Evolutionary conservation across 805 yeast genomes (phyloP), one percentile per base, ranked within the genome.

Genomic region (Scheffersomyces amazonensis): DNA sequence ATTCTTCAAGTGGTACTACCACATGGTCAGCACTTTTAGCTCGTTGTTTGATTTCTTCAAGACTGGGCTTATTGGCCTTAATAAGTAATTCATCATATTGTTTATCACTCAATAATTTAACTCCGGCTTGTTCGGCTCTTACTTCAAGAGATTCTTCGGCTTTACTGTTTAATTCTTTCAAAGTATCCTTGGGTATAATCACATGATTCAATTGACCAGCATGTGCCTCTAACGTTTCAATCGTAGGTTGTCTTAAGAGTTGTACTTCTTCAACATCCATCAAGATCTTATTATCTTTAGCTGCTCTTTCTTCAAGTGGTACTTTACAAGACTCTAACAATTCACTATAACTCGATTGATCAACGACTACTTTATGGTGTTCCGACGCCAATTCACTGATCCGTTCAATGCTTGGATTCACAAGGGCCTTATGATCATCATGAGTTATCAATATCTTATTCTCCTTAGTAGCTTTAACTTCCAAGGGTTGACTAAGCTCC

Each of bases 21-120:
- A 44, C 47, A 36, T 62, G 44, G 0, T 71, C 71, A 37, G 55
- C 52, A 2, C 42, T 43, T 1, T 41, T 37, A 3, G 71, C 69
- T 20, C 44, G 48, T 1, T 47, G 36, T 12, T 46, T 40, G 12
- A 68, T 50, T 21, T 49, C 44, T 20, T 56, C 62, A 24, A 61
- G 39, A 3, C 61, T 46, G 8, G 62, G 61, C 39, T 54, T 62
- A 21, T 56, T 49, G 1, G 63, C 64, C 29, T 48, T 49, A 11
- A 52, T 35, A 11, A 59, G 48, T 32, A 68, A 50, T 2, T 41
- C 45, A 3, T 52, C 50, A 35, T 54, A 62, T 7, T 54, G 54
- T 3, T 32, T 23, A 16, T 38, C 30, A 11, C 44, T 29, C 5
- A 54, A 31, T 6, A 60, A 24, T 22, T 44, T 39, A 16, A 35